Percentiles rank a stretch among this genome's conserved stretches.
These are phyloP conservation scores for Phytopythium vexans DNA, from an alignment of 352 stramenopile species.

Conservation along the genomic window DNA sequence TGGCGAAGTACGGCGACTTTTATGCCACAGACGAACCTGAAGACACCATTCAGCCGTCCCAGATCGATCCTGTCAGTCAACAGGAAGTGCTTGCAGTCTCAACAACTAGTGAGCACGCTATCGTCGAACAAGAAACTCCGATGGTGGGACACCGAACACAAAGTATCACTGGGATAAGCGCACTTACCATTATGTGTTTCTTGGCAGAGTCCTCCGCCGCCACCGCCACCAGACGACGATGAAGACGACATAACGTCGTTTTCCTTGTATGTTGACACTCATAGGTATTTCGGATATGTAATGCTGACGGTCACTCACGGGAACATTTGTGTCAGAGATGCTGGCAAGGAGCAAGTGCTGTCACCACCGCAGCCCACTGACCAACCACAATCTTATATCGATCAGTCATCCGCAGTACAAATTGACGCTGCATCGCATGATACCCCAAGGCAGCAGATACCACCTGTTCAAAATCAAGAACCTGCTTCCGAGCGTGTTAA, in stretches of 20 bases:
- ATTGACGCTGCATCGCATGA: too few species aligned
- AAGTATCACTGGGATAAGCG: background rate
- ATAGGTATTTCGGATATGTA: constrained; percentile 1
- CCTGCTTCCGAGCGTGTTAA: background rate
- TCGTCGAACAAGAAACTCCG: constrained; percentile 2
- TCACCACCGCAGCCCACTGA: background rate
- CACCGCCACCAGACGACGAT: constrained; percentile 49
- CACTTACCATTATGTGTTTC: constrained; percentile 4
- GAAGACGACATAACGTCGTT: constrained; percentile 15
- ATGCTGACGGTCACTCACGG: background rate
- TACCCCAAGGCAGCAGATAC: too few species aligned
- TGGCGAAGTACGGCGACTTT: constrained; percentile 30
- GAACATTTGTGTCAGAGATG: too few species aligned
- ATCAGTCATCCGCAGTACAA: too few species aligned
- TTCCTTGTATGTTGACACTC: too few species aligned
- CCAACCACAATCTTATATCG: too few species aligned
- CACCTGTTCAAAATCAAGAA: too few species aligned
- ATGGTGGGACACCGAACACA: background rate
- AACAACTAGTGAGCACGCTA: constrained; percentile 3
- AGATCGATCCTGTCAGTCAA: too few species aligned
- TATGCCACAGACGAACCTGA: constrained; percentile 15
- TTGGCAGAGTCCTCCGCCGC: constrained; percentile 41
- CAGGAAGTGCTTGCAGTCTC: too few species aligned
- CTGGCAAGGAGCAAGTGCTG: too few species aligned
- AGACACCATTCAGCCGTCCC: too few species aligned